phyloP scores from a whole-genome alignment of 805 yeast species.

The Helenozyma baotianmanensis region DNA sequence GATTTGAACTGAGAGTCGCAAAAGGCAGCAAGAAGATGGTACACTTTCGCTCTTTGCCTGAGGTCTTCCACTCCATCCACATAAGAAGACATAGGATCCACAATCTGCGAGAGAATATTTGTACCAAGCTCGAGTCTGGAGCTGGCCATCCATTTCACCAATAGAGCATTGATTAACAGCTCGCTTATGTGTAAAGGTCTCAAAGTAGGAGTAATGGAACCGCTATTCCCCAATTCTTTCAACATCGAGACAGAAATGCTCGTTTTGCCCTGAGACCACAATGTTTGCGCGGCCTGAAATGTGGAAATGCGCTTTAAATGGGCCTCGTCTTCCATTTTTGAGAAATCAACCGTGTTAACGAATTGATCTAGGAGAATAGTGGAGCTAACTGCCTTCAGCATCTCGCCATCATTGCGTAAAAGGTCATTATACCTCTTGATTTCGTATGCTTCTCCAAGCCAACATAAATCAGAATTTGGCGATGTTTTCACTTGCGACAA shows the following conservation, averaged over 20 bases:
- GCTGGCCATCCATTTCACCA: constrained; percentile 67
- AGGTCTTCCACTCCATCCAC: constrained; percentile 8
- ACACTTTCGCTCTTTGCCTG: constrained; percentile 41
- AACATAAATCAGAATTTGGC: constrained; percentile 5
- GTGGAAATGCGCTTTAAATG: constrained; percentile 10
- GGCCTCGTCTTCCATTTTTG: constrained; percentile 8
- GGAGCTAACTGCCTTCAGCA: constrained; percentile 50
- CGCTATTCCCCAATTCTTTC: constrained; percentile 18
- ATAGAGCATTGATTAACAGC: constrained; percentile 31
- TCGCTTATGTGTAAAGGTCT: constrained; percentile 16
- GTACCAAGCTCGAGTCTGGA: constrained; percentile 67
- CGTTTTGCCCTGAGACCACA: constrained; percentile 63
- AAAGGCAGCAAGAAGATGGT: constrained; percentile 62
- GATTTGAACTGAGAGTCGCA: constrained; percentile 62
- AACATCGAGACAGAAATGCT: constrained; percentile 54
- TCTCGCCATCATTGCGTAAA: constrained; percentile 31
- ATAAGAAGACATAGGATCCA: constrained; percentile 40
- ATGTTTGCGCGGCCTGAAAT: constrained; percentile 50
- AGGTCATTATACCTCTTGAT: constrained; percentile 38
- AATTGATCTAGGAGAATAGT: constrained; percentile 42
- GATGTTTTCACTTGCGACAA: no score
- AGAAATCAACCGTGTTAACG: constrained; percentile 12
- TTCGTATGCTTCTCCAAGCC: constrained; percentile 31
- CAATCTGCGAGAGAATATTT: constrained; percentile 52
- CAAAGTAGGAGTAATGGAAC: constrained; percentile 13